Conservation (phyloP, 176 grass and related monocot species). For the Triticum monococcum region DNA sequence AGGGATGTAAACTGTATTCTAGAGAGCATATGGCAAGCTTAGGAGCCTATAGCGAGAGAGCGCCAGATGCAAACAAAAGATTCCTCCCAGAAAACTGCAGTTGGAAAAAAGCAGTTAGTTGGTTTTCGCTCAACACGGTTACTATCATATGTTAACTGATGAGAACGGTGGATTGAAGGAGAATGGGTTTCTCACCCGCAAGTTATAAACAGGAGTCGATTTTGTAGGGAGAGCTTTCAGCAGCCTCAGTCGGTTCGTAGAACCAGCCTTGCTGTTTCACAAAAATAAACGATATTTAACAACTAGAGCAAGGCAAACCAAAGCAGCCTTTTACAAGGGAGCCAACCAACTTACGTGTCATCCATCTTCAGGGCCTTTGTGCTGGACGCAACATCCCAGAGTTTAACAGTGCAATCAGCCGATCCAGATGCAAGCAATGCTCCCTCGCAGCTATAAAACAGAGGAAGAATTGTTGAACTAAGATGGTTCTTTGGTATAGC, state of each 20-base stretch:
- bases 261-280: constrained; percentile 63
- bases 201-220: constrained; percentile 81
- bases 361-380: constrained; percentile 76
- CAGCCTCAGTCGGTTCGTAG: constrained; percentile 58
- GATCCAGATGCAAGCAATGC: constrained; percentile 95
- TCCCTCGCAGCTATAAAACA: constrained; percentile 69
- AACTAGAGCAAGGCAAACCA: not conserved
- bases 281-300: not conserved
- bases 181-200: constrained; percentile 52
- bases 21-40: constrained; percentile 21
- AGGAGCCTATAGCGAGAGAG: constrained; percentile 48
- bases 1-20: constrained; percentile 11
- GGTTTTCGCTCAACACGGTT: not conserved
- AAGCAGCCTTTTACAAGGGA: not conserved
- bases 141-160: not conserved
- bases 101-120: not conserved
- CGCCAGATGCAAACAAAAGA: constrained; percentile 87
- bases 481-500: not conserved
- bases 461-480: not conserved
- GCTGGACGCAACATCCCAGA: constrained; percentile 89
- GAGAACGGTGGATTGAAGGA: too few relatives aligned
- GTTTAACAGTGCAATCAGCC: constrained; percentile 87
- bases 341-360: constrained; percentile 51
- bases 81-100: constrained; percentile 92
- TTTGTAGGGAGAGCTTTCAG: constrained; percentile 89